Conservation (phyloP, 495 filamentous ascomycete genomes). For the Cairneyella variabilis region DNA sequence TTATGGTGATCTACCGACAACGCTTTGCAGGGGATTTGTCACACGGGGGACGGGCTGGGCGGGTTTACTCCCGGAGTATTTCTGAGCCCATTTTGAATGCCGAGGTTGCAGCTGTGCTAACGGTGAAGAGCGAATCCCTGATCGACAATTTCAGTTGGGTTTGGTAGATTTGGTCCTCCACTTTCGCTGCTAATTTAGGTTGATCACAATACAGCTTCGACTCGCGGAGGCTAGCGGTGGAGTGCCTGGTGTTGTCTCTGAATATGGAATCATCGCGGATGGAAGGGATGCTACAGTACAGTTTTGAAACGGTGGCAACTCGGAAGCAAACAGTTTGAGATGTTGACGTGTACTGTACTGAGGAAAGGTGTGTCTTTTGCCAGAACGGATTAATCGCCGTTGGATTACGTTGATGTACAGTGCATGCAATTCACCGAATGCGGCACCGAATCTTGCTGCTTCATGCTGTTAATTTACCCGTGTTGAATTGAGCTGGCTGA, state of each 20-base stretch:
- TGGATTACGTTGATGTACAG: background rate
- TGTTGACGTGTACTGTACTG: no score
- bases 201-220: no score
- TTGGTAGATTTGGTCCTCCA: background rate
- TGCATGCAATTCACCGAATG: slow-evolving; percentile 4
- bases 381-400: background rate
- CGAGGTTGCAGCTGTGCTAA: slow-evolving; percentile 2
- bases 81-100: slow-evolving; percentile 5
- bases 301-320: no score
- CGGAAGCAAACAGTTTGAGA: no score
- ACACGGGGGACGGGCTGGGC: background rate
- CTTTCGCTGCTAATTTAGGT: background rate
- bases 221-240: no score
- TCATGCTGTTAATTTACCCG: no score
- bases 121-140: no score
- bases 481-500: no score
- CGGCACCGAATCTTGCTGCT: slow-evolving; percentile 7
- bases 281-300: no score
- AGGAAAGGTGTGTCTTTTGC: no score
- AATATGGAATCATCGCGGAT: no score
- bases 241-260: no score
- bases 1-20: slow-evolving; percentile 5
- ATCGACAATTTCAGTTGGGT: slow-evolving; percentile 10
- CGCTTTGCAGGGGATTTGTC: slow-evolving; percentile 1
- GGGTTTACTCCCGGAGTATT: slow-evolving; percentile 3